A percentile compares a stretch with the other conserved stretches of the same genome.
phyloP scores from a whole-genome alignment of 176 grass and related monocot genomes.

The Musa beccarii region DNA sequence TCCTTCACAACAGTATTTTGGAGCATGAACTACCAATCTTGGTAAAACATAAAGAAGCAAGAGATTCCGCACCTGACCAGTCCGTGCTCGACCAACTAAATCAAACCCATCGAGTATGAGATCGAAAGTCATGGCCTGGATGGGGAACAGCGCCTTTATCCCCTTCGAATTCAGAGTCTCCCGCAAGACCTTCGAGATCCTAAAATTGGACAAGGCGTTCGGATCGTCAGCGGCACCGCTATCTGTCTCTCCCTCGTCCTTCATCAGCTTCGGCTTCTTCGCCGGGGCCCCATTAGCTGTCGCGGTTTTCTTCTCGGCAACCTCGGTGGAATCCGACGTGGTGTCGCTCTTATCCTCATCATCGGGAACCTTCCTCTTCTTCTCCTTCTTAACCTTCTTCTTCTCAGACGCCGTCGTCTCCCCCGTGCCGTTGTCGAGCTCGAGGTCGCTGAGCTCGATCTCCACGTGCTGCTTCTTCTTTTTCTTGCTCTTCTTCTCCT shows the following conservation, averaged over 20 bases:
- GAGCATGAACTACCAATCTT: too few species aligned
- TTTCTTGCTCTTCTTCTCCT: not conserved
- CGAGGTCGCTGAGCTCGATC: conserved; percentile 31
- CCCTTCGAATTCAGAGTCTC: conserved; percentile 68
- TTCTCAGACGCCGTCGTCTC: conserved; percentile 7
- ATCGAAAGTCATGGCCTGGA: conserved; percentile 89
- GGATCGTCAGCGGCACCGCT: conserved; percentile 33
- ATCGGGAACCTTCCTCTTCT: conserved; percentile 11
- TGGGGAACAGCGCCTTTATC: conserved; percentile 78
- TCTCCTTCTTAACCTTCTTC: conserved; percentile 15
- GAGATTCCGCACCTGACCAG: conserved; percentile 59
- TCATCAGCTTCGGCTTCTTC: conserved; percentile 8
- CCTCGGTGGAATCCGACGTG: conserved; percentile 25
- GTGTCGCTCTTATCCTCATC: conserved; percentile 41
- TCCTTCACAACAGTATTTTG: too few species aligned
- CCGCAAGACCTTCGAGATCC: conserved; percentile 60
- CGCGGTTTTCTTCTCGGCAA: not conserved
- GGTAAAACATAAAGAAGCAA: too few species aligned
- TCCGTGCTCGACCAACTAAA: conserved; percentile 85
- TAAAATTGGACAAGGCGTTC: conserved; percentile 63
- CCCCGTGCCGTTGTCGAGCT: conserved; percentile 7
- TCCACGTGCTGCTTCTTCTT: conserved; percentile 15
- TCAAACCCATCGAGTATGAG: conserved; percentile 72
- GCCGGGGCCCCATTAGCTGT: not conserved
- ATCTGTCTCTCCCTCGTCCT: conserved; percentile 28